These are phyloP conservation scores for Boletus reticuloceps DNA, from an alignment of 768 basidiomycete genomes.

Conservation along the genomic window DNA sequence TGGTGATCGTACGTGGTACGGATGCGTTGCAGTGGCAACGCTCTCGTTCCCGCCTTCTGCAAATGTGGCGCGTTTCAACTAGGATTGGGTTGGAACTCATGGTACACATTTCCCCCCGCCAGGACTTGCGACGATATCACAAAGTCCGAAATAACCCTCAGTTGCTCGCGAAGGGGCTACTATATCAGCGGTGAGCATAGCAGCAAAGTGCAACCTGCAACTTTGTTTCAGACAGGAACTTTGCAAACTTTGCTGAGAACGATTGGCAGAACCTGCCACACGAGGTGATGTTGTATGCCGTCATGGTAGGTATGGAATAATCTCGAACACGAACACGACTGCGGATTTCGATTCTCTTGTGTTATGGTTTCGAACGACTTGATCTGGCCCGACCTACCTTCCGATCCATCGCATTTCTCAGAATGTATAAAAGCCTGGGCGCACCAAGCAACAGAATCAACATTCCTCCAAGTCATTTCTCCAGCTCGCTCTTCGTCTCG, in stretches of 20 bases:
- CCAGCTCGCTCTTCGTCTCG: background rate
- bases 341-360: background rate
- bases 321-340: background rate
- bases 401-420: background rate
- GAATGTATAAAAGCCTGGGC: conserved; percentile 6
- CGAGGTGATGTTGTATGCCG: background rate
- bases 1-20: too few species aligned
- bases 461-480: too few species aligned
- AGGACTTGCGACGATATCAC: too few species aligned
- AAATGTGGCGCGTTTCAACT: too few species aligned
- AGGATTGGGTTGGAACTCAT: too few species aligned
- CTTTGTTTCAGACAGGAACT: too few species aligned
- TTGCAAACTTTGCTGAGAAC: background rate
- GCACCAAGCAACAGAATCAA: too few species aligned
- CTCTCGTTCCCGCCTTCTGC: too few species aligned
- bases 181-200: background rate
- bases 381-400: background rate
- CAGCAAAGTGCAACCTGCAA: background rate
- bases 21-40: too few species aligned
- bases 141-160: too few species aligned
- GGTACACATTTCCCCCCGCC: too few species aligned
- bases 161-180: too few species aligned
- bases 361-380: background rate
- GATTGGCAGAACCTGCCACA: background rate
- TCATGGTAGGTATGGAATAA: background rate